Evolutionary conservation across 2,329 filamentous ascomycete genomes (phyloP).

Genomic region (Blastomyces parvus): DNA sequence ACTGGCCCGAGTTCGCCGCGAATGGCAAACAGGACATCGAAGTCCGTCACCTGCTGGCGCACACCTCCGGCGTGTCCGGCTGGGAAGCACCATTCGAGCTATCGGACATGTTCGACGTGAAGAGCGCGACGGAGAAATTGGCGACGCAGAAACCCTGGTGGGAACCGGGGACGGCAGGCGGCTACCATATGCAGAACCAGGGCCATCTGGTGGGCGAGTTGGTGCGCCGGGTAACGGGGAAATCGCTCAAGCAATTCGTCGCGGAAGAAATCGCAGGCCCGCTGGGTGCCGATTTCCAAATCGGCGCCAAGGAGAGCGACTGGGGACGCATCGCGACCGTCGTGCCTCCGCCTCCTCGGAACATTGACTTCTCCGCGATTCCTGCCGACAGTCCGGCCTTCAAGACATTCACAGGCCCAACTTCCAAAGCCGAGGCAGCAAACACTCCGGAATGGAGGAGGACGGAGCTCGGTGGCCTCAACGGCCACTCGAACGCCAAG

Average conservation of each 20-base stretch:
- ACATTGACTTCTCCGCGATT: constrained; percentile 16
- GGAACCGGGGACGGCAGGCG: constrained; percentile 36
- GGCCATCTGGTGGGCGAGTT: constrained; percentile 40
- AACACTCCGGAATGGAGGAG: constrained; percentile 29
- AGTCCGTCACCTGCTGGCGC: constrained; percentile 35
- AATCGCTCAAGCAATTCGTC: constrained; percentile 37
- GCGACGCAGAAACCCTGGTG: constrained; percentile 38
- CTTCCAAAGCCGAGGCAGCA: constrained; percentile 17
- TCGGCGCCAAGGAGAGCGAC: constrained; percentile 37
- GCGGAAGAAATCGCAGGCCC: constrained; percentile 36
- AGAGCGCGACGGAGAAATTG: constrained; percentile 26
- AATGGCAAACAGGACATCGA: constrained; percentile 35
- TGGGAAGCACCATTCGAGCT: constrained; percentile 27
- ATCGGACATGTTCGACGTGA: constrained; percentile 29
- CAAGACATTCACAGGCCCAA: constrained; percentile 26
- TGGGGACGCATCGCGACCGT: constrained; percentile 34
- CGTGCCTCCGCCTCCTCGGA: constrained; percentile 18
- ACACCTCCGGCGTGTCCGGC: constrained; percentile 30
- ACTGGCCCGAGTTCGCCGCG: constrained; percentile 41
- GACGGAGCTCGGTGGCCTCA: constrained; percentile 35
- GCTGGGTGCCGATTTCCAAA: constrained; percentile 39
- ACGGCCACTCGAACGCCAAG: constrained; percentile 41
- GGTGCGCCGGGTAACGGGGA: constrained; percentile 34
- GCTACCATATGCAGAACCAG: constrained; percentile 35
- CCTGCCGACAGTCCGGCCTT: constrained; percentile 18